Evolutionary conservation across 257 asterid species (phyloP).

Genomic region (Cordia subcordata): DNA sequence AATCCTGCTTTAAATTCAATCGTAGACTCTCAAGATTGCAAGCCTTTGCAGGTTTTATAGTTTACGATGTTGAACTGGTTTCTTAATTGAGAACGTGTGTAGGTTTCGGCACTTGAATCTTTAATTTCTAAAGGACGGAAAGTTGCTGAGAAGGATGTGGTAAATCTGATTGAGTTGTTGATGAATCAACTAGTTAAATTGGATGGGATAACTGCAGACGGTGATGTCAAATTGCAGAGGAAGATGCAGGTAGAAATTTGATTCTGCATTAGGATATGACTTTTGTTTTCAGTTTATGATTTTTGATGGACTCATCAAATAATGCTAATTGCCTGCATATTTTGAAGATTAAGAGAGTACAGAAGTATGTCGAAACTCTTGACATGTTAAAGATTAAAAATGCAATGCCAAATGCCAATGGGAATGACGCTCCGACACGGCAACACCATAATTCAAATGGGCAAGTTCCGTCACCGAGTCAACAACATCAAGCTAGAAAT

Average conservation of each 20-base stretch:
- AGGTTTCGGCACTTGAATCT: slow-evolving; percentile 75
- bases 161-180: slow-evolving; percentile 55
- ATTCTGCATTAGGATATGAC: neutral
- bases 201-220: slow-evolving; percentile 64
- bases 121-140: slow-evolving; percentile 59
- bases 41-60: too few species aligned
- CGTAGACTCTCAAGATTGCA: neutral
- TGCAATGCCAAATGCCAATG: slow-evolving; percentile 24
- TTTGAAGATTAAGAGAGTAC: slow-evolving; percentile 63
- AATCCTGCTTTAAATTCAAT: neutral
- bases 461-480: slow-evolving; percentile 19
- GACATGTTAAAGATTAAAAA: slow-evolving; percentile 69
- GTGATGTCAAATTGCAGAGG: slow-evolving; percentile 72
- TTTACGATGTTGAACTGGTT: neutral
- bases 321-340: neutral
- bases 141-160: slow-evolving; percentile 60
- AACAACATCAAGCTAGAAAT: slow-evolving; percentile 25
- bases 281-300: neutral
- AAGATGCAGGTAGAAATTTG: slow-evolving; percentile 62
- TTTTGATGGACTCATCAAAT: neutral
- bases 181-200: slow-evolving; percentile 76
- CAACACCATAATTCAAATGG: slow-evolving; percentile 17
- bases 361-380: slow-evolving; percentile 70
- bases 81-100: slow-evolving; percentile 15
- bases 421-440: slow-evolving; percentile 18